Evolutionary conservation across 352 stramenopile genomes (phyloP).

Genomic region (Phytophthora colocasiae): DNA sequence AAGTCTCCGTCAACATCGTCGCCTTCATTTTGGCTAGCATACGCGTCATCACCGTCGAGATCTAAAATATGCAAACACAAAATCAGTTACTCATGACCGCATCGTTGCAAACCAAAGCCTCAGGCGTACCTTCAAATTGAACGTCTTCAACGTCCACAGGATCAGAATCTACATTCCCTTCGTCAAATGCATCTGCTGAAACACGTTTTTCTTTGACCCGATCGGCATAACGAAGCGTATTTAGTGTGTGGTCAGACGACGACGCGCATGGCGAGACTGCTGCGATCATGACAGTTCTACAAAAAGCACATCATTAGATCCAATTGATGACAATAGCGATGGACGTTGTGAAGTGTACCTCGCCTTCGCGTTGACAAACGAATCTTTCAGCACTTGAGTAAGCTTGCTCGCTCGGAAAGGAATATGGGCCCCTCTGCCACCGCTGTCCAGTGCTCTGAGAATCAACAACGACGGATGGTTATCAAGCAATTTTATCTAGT

Average conservation of each 20-base stretch:
- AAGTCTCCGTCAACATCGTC: constrained; percentile 39
- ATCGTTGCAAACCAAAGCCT: neutral
- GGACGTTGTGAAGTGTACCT: constrained; percentile 45
- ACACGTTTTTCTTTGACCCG: constrained; percentile 96
- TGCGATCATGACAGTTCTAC: constrained; percentile 96
- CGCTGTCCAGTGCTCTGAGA: constrained; percentile 90
- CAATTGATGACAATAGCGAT: neutral
- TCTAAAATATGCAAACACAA: constrained; percentile 4
- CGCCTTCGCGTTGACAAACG: constrained; percentile 95
- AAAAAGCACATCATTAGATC: constrained; percentile 4
- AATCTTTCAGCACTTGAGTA: constrained; percentile 98
- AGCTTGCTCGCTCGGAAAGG: constrained; percentile 97
- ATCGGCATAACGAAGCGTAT: constrained; percentile 98
- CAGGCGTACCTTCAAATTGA: constrained; percentile 56
- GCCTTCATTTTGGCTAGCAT: constrained; percentile 41
- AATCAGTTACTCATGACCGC: neutral
- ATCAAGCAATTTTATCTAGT: too few species aligned
- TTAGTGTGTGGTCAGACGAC: constrained; percentile 96
- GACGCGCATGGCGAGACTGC: constrained; percentile 94
- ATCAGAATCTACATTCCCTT: constrained; percentile 35
- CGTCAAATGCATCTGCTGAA: constrained; percentile 72
- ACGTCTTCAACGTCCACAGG: constrained; percentile 65
- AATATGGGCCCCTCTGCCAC: constrained; percentile 90
- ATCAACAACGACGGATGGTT: too few species aligned
- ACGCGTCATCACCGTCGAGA: constrained; percentile 31